Conservation (phyloP, 1,284 basidiomycete species). For the Tilletia walkeri region DNA sequence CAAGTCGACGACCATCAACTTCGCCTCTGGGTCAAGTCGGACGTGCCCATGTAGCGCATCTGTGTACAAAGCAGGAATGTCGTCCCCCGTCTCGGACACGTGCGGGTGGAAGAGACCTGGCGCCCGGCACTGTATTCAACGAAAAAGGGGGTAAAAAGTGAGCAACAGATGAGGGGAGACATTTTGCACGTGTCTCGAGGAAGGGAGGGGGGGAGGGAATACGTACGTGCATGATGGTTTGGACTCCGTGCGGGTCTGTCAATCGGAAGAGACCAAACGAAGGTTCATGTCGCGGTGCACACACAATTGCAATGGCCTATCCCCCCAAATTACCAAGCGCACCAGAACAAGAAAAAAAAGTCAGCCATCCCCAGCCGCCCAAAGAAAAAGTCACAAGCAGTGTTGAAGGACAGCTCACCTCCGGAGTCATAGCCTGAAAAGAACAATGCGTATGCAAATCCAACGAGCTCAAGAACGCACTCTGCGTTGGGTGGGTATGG, state of each 20-base stretch:
- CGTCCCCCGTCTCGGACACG: slow-evolving; percentile 60
- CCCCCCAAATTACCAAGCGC: too few species aligned
- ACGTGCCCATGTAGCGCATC: slow-evolving; percentile 28
- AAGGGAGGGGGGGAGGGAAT: neutral
- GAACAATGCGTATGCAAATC: slow-evolving; percentile 83
- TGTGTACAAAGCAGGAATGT: slow-evolving; percentile 28
- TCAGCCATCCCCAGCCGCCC: neutral
- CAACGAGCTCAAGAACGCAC: slow-evolving; percentile 75
- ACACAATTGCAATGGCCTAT: slow-evolving; percentile 79
- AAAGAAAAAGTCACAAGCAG: neutral
- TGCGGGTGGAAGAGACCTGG: slow-evolving; percentile 81
- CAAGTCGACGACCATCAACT: slow-evolving; percentile 16
- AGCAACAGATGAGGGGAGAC: neutral
- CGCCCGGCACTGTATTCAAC: slow-evolving; percentile 61
- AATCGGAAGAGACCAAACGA: slow-evolving; percentile 81
- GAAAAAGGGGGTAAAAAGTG: slow-evolving; percentile 58
- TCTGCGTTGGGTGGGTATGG: slow-evolving; percentile 86
- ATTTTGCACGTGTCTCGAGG: neutral
- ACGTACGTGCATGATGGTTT: slow-evolving; percentile 52
- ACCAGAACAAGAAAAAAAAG: neutral
- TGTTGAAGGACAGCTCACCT: slow-evolving; percentile 53
- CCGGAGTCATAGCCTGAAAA: slow-evolving; percentile 81
- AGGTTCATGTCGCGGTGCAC: slow-evolving; percentile 73
- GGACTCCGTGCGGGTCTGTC: slow-evolving; percentile 76
- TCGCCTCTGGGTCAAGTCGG: slow-evolving; percentile 13